phyloP scores from a whole-genome alignment of 768 basidiomycete species.

The Lanmaoa rubissima region DNA sequence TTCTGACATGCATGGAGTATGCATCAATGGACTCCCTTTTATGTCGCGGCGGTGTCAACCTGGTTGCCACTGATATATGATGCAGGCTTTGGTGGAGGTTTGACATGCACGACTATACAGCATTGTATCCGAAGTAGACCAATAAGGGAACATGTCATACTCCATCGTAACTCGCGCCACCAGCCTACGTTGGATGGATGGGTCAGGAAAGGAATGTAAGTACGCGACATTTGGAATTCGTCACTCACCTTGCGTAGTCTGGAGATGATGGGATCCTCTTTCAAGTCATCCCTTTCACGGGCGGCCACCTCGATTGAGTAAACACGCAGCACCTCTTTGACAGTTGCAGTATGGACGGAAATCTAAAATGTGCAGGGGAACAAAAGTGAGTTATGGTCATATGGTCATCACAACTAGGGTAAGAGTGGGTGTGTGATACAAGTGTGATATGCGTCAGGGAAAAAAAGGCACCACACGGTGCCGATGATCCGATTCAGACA shows the following conservation, averaged over 20 bases:
- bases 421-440: slow-evolving; percentile 25
- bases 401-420: slow-evolving; percentile 23
- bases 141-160: slow-evolving; percentile 43
- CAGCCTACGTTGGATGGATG: slow-evolving; percentile 51
- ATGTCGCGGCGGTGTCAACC: slow-evolving; percentile 21
- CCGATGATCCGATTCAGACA: slow-evolving; percentile 7
- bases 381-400: slow-evolving; percentile 29
- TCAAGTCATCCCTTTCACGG: slow-evolving; percentile 77
- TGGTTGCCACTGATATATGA: slow-evolving; percentile 25
- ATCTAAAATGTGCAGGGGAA: slow-evolving; percentile 50
- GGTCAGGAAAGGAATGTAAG: slow-evolving; percentile 17
- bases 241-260: slow-evolving; percentile 75
- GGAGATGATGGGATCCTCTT: slow-evolving; percentile 81
- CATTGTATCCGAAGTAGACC: slow-evolving; percentile 10
- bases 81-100: slow-evolving; percentile 10
- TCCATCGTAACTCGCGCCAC: slow-evolving; percentile 87
- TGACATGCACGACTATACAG: slow-evolving; percentile 13
- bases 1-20: slow-evolving; percentile 45
- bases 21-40: not conserved
- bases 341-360: slow-evolving; percentile 87
- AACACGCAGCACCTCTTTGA: slow-evolving; percentile 73
- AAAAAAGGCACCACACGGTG: slow-evolving; percentile 4
- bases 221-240: not conserved
- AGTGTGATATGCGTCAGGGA: slow-evolving; percentile 23
- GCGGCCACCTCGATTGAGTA: slow-evolving; percentile 91